Evolutionary conservation across 2,329 filamentous ascomycete species (phyloP), one percentile per base, ranked within the genome.

Genomic region (Chrysosporium keratinophilum): DNA sequence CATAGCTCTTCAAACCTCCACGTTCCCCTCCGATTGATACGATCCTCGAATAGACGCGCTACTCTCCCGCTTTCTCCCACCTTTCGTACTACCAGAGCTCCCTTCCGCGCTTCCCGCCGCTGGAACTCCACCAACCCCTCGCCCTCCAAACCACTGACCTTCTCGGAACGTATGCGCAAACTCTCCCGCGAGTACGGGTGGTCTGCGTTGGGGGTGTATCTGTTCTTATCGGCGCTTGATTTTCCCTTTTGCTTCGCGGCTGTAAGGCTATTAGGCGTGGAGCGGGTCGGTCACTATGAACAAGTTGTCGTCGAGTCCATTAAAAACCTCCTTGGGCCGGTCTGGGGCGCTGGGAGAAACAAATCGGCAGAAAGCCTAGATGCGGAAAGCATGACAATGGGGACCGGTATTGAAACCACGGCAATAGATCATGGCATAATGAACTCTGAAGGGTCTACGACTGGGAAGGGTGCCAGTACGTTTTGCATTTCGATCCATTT

Each of bases 161-260:
- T 93, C 41, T 84, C 83, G 1, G 82, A 82, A 58, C 79, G 85
- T 23, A 74, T 97, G 66, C 89, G 84, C 70, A 88, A 87, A 66
- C 79, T 98, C 44, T 89, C 85, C 2, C 83, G 84, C 59, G 91
- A 97, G 69, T 98, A 98, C 69, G 93, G 93, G 40, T 97, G 90
- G 88, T 80, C 87, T 2, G 90, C 90, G 0, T 71, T 96, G 4
- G 91, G 89, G n/a, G 87, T 98, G 12, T 98, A 98, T 69, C 70
- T 96, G 10, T 77, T 76, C 1, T 73, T 98, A 52, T 90, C 87
- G 41, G 85, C 87, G 37, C 73, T 95, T 50, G 93, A 98, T 71
- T 95, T 97, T 60, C 93, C 93, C 0, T 87, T 97, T 67, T 97
- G 91, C 72, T 98, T 95, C 73, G 71, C 95, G 52, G 81, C 93